Percentiles rank a stretch among this genome's conserved stretches.
These are phyloP conservation scores for Diaporthe australafricana DNA, from an alignment of 2,329 filamentous ascomycete genomes.

Conservation along the genomic window DNA sequence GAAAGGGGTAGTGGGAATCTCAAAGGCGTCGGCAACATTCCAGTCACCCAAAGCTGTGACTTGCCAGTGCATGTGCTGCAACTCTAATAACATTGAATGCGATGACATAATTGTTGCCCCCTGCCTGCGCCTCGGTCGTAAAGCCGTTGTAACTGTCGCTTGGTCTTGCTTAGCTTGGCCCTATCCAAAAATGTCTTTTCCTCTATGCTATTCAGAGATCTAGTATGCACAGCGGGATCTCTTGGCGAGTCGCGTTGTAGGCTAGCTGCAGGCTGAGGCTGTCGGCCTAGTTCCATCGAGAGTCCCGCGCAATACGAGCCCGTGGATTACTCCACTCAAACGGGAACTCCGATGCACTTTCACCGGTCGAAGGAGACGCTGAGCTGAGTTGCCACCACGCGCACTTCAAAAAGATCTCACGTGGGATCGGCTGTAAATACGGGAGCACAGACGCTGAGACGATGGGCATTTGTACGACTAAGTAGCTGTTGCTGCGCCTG, in stretches of 20 bases:
- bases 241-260: neutral
- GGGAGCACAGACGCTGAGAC: neutral
- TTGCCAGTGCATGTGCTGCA: neutral
- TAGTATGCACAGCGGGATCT: neutral
- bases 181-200: slow-evolving; percentile 1
- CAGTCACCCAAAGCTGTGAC: neutral
- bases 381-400: neutral
- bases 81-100: neutral
- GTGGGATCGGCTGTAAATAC: neutral
- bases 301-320: slow-evolving; percentile 14
- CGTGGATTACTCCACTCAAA: neutral
- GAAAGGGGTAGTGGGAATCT: slow-evolving; percentile 17
- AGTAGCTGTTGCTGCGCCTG: neutral
- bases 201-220: slow-evolving; percentile 1
- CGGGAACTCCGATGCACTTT: slow-evolving; percentile 5
- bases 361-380: neutral
- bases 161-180: slow-evolving; percentile 1
- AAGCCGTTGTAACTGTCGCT: neutral
- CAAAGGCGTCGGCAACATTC: neutral
- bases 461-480: neutral
- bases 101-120: slow-evolving; percentile 2
- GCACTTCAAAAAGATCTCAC: neutral
- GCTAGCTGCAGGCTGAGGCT: slow-evolving; percentile 10
- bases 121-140: slow-evolving; percentile 24
- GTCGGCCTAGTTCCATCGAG: slow-evolving; percentile 1